phyloP scores from a whole-genome alignment of 306 rosid genomes.

The Datisca glomerata region DNA sequence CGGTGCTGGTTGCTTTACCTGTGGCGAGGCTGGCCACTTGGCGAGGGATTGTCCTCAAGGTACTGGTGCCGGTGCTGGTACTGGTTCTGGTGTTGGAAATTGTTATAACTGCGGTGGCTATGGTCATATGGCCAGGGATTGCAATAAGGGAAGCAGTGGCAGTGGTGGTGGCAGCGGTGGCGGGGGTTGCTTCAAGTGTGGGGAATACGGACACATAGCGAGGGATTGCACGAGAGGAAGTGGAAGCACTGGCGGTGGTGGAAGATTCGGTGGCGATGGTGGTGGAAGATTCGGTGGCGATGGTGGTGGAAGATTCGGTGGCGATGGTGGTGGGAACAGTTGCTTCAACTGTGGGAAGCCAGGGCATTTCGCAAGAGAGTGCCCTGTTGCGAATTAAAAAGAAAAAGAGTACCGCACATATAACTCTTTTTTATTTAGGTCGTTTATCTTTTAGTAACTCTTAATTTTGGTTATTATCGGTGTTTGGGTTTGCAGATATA shows the following conservation, averaged over 20 bases:
- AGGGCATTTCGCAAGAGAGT: conserved; percentile 73
- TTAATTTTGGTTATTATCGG: conserved; percentile 11
- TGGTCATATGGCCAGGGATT: conserved; percentile 73
- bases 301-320: conserved; percentile 12
- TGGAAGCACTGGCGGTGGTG: conserved; percentile 8
- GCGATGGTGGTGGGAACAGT: conserved; percentile 11
- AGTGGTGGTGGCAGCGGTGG: conserved; percentile 16
- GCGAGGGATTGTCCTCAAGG: conserved; percentile 60
- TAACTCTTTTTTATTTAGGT: conserved; percentile 17
- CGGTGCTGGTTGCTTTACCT: conserved; percentile 38
- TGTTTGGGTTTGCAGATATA: conserved; percentile 16
- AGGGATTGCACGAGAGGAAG: conserved; percentile 19
- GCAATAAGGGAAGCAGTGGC: conserved; percentile 29
- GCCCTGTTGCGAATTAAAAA: conserved; percentile 30
- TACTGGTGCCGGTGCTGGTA: conserved; percentile 15
- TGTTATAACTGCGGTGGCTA: conserved; percentile 53
- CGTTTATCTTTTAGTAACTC: conserved; percentile 8
- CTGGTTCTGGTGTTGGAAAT: conserved; percentile 8
- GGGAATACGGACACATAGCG: conserved; percentile 32
- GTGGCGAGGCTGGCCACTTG: conserved; percentile 62
- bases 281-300: conserved; percentile 16
- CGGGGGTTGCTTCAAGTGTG: conserved; percentile 42
- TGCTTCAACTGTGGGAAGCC: conserved; percentile 36
- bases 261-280: conserved; percentile 13
- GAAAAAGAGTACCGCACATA: conserved; percentile 50